Base-by-base conservation (phyloP, 2,329 filamentous ascomycete species). In the Fusarium tjaetaba region DNA sequence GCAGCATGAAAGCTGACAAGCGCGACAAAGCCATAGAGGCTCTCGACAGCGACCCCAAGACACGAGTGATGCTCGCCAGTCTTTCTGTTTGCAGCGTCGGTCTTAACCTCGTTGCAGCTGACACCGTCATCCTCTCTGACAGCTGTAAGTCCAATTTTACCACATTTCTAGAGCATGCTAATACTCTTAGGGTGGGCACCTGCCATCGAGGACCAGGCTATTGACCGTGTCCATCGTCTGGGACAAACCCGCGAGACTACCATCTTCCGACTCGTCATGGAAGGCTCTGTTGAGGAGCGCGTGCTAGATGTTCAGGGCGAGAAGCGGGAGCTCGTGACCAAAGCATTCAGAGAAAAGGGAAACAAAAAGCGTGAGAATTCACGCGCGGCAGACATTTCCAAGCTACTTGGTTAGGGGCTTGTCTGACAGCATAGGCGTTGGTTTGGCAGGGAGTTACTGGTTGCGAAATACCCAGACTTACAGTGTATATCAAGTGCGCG, bases 151-250 rank as follows among this genome's bases (percentile, higher is more conserved):
- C 10, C 36, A 34, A 18, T 41, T 41, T 4, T 51, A 36, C 24
- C 24, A 14, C 6, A 18, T 24, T 32, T n/a, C n/a, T 28, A 7
- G 32, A 22, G 10, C 65, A 42, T 22, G 20, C 68, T 78, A 63
- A 75, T 41, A 60, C 56, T n/a, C 55, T 24, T 26, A 84, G 86
- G 94, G 95, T 97, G 95, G 93, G 94, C 95, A 4, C 95, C 95
- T 0, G 94, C 94, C 2, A 96, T 97, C 62, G 95, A 97, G 81
- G 94, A 97, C 75, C 95, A 97, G 80, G 95, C 95, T 7, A 88
- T 97, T 6, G 95, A 97, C 79, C 92, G 95, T 9, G 94, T 97
- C 11, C 94, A 97, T 79, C 88, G 95, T 1, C 86, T 97, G 0
- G 95, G 95, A 1, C 95, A 97, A 83, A 95, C 88, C 72, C 88